Base-by-base conservation (phyloP, 2,329 filamentous ascomycete genomes). In the Pseudogymnoascus sp. region DNA sequence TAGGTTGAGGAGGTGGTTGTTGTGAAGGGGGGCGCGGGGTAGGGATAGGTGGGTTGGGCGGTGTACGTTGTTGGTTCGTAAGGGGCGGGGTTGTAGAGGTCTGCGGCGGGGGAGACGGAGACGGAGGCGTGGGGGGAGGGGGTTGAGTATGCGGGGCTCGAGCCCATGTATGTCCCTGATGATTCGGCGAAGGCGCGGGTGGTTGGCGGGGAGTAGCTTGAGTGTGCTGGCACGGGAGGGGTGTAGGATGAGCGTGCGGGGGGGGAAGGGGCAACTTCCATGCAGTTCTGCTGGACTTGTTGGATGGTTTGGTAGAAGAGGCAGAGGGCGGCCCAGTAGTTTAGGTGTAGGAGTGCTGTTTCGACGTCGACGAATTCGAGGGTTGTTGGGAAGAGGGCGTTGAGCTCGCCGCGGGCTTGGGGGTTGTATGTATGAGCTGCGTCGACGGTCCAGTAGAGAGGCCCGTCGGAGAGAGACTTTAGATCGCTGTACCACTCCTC, bases 311-410 rank as follows among this genome's bases (percentile, higher is more conserved):
- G 78, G 65, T 80, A 78, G 56, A 85, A 77, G 11, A 79, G 66
- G 28, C 84, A 74, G 53, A 82, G 77, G 1, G 78, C 71, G 65
- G 80, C 77, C 82, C 82, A 85, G 70, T 83, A 84, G 68, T 82
- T 80, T 11, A 83, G 70, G 65, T 84, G 78, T 53, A 76, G 75
- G 33, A 83, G 66, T 0, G 82, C 79, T 0, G 78, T 76, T 11
- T 75, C 67, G 16, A 75, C 69, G 67, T 81, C 77, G 28, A 72
- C 74, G 69, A 84, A 84, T 10, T 72, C 73, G 65, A 79, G 79
- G 1, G 41, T 12, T 4, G 22, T n/a, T 10, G 41, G 41, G 41
- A 46, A 46, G 11, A 46, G 12, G 6, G 41, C n/a, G 11, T 46
- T 46, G 2, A 46, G 74, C 70, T 78, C 77, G 11, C 74, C 69